A percentile compares a stretch with the other conserved stretches of the same genome.
phyloP scores from a whole-genome alignment of 1,284 basidiomycete species.

The Leccinum variabile region DNA sequence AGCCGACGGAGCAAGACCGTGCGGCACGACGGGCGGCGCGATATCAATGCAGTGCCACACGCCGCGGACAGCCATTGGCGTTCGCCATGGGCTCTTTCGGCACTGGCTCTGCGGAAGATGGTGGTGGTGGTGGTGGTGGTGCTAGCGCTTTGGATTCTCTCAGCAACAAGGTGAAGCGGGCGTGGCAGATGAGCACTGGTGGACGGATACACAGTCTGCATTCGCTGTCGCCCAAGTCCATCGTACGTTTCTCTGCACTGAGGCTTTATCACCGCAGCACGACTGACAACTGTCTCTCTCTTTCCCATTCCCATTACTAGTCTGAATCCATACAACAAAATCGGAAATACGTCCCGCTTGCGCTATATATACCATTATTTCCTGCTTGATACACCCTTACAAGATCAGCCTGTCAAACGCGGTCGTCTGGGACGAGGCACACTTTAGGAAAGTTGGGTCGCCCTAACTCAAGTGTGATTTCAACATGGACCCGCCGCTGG shows the following conservation, averaged over 20 bases:
- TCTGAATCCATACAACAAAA: conserved; percentile 81
- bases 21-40: conserved; percentile 3
- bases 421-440: conserved; percentile 99
- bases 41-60: conserved; percentile 11
- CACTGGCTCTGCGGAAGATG: neutral
- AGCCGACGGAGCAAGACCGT: conserved; percentile 35
- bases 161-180: conserved; percentile 22
- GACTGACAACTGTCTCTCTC: neutral
- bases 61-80: conserved; percentile 14
- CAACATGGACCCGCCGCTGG: conserved; percentile 95
- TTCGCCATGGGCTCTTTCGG: neutral
- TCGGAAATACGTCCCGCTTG: conserved; percentile 78
- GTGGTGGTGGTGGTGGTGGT: neutral
- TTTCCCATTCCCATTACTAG: conserved; percentile 38
- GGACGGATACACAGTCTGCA: conserved; percentile 48
- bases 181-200: neutral
- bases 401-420: conserved; percentile 85
- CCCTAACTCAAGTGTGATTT: conserved; percentile 96
- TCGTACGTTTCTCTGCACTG: conserved; percentile 47
- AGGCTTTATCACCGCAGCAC: conserved; percentile 6
- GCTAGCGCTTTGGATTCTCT: conserved; percentile 11
- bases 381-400: conserved; percentile 94
- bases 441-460: conserved; percentile 96
- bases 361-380: conserved; percentile 85
- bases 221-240: conserved; percentile 65